Evolutionary conservation across 106 monocot genomes (phyloP).

Genomic region (Amphibolis antarctica): DNA sequence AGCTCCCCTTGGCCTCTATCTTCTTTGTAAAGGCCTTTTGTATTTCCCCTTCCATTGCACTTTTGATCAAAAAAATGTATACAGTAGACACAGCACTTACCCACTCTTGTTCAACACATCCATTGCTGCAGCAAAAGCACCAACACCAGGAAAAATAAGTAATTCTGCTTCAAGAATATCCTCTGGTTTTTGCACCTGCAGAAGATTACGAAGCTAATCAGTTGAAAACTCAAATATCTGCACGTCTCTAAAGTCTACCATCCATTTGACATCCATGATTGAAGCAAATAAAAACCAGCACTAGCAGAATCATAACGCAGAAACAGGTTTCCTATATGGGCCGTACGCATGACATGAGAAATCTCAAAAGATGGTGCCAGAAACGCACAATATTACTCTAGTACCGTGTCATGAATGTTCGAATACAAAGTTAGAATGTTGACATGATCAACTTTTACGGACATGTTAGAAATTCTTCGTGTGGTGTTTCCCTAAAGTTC

Average conservation of each 20-base stretch:
- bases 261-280: neutral
- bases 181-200: slow-evolving; percentile 56
- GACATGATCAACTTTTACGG: too few relatives aligned
- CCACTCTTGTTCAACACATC: slow-evolving; percentile 52
- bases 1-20: too few relatives aligned
- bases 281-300: neutral
- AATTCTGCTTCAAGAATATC: slow-evolving; percentile 63
- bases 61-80: too few relatives aligned
- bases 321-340: neutral
- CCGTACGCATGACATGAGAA: neutral
- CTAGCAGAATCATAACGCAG: neutral
- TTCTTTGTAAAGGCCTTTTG: too few relatives aligned
- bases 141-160: slow-evolving; percentile 82
- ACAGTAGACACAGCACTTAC: slow-evolving; percentile 23
- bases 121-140: slow-evolving; percentile 82
- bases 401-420: too few relatives aligned
- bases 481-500: too few relatives aligned
- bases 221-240: neutral
- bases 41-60: too few relatives aligned
- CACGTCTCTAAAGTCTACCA: too few relatives aligned
- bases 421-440: too few relatives aligned
- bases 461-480: too few relatives aligned
- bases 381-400: too few relatives aligned
- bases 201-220: slow-evolving; percentile 1
- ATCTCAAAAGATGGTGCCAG: too few relatives aligned